These are phyloP conservation scores for Neospora caninum DNA, from an alignment of 169 alveolate species.

Conservation along the genomic window DNA sequence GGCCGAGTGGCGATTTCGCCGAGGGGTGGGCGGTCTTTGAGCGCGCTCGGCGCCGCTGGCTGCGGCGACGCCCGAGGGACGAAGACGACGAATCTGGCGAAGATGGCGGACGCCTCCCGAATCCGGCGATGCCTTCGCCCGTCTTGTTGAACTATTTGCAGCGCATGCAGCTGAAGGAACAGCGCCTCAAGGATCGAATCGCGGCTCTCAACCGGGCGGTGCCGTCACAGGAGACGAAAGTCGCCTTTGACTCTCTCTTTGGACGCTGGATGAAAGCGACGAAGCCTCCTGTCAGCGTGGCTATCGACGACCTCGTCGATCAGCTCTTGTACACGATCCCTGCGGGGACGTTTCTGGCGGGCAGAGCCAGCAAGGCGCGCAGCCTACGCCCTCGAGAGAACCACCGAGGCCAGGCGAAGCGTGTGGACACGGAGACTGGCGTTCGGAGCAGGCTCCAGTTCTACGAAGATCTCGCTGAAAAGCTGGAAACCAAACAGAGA, in stretches of 20 bases:
- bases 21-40: background rate
- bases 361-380: slow-evolving; percentile 6
- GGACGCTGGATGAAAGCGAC: background rate
- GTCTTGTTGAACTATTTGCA: background rate
- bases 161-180: background rate
- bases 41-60: slow-evolving; percentile 7
- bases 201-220: background rate
- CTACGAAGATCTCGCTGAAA: background rate
- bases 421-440: background rate
- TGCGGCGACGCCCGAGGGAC: background rate
- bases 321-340: slow-evolving; percentile 1
- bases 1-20: background rate
- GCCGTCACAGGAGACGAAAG: background rate
- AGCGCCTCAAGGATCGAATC: background rate
- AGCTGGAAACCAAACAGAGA: background rate
- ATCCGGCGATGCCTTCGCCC: background rate
- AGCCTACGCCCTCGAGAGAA: background rate
- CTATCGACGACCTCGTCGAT: slow-evolving; percentile 29
- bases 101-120: background rate
- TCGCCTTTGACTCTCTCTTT: slow-evolving; percentile 2
- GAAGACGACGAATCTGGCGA: background rate
- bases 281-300: background rate
- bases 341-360: background rate
- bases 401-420: background rate
- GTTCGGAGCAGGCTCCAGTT: background rate